phyloP scores from a whole-genome alignment of 805 yeast species.

The Sugiyamaella chiloensis region DNA sequence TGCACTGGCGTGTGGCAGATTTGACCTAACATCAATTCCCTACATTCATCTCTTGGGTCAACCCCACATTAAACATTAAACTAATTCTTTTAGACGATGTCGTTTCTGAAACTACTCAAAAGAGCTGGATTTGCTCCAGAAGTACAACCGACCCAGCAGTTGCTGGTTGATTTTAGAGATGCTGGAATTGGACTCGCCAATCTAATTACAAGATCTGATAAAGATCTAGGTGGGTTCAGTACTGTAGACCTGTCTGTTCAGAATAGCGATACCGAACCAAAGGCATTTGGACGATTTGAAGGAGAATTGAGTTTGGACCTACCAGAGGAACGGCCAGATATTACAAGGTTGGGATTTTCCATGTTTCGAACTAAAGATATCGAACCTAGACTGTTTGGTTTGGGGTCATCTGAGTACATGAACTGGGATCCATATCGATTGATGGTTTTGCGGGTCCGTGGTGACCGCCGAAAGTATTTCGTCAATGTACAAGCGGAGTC shows the following conservation, averaged over 20 bases:
- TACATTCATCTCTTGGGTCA: no score
- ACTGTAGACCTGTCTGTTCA: slow-evolving; percentile 51
- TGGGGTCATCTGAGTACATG: slow-evolving; percentile 50
- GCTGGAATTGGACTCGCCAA: slow-evolving; percentile 44
- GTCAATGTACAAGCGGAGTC: slow-evolving; percentile 81
- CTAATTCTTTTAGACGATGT: no score
- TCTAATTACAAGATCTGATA: slow-evolving; percentile 63
- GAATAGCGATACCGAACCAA: slow-evolving; percentile 27
- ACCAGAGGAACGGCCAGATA: slow-evolving; percentile 62
- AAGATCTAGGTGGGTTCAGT: slow-evolving; percentile 76
- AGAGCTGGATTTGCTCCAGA: slow-evolving; percentile 18
- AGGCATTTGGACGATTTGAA: slow-evolving; percentile 55
- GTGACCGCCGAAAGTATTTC: slow-evolving; percentile 69
- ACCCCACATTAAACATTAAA: no score
- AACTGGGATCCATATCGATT: slow-evolving; percentile 65
- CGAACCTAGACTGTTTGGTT: slow-evolving; percentile 41
- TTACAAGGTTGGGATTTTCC: slow-evolving; percentile 66
- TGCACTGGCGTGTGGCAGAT: no score
- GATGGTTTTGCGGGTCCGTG: slow-evolving; percentile 66
- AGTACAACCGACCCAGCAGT: slow-evolving; percentile 30
- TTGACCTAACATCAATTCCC: no score
- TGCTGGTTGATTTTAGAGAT: slow-evolving; percentile 58
- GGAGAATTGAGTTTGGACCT: slow-evolving; percentile 68
- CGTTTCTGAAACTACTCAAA: slow-evolving; percentile 12
- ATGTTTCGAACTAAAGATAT: slow-evolving; percentile 80